phyloP scores from a whole-genome alignment of 192 early-diverging fungal genomes.

The Rhizoclosmatium globosum region DNA sequence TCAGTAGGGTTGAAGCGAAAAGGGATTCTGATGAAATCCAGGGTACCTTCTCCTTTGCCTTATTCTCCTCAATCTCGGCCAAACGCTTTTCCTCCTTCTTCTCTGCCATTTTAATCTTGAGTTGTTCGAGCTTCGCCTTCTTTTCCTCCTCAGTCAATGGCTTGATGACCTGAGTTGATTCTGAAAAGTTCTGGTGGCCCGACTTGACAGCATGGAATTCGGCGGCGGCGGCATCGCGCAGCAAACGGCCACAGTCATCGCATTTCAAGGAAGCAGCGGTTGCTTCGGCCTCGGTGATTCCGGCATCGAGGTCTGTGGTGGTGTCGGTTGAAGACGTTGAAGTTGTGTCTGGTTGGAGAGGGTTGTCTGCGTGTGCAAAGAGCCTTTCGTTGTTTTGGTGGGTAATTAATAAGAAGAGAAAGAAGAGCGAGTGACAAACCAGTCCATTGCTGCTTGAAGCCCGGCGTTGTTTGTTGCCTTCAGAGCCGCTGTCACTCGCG shows the following conservation, averaged over 20 bases:
- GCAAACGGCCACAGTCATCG: conserved; percentile 81
- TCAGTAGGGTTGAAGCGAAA: too few relatives aligned
- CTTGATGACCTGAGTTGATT: conserved; percentile 78
- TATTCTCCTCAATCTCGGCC: conserved; percentile 72
- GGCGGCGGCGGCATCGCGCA: conserved; percentile 77
- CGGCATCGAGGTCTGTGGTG: conserved; percentile 16
- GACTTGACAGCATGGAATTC: conserved; percentile 81
- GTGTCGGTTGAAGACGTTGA: conserved; percentile 24
- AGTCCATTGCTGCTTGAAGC: conserved; percentile 88
- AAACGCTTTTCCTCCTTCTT: conserved; percentile 70
- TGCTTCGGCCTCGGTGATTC: conserved; percentile 54
- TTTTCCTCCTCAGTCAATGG: conserved; percentile 87
- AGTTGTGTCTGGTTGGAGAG: conserved; percentile 54
- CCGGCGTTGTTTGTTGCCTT: conserved; percentile 78
- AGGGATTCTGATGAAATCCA: background rate
- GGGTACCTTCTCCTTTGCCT: conserved; percentile 67
- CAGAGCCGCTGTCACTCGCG: conserved; percentile 72
- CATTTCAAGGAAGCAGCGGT: conserved; percentile 83
- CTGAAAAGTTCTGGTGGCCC: conserved; percentile 77
- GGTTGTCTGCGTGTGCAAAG: conserved; percentile 75
- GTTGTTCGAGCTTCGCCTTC: conserved; percentile 70
- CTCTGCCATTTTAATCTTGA: conserved; percentile 69
- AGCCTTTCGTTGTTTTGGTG: conserved; percentile 49
- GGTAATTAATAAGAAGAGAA: background rate
- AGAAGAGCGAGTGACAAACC: conserved; percentile 52